phyloP scores from a whole-genome alignment of 2,329 filamentous ascomycete genomes.

The Zasmidium cellare region DNA sequence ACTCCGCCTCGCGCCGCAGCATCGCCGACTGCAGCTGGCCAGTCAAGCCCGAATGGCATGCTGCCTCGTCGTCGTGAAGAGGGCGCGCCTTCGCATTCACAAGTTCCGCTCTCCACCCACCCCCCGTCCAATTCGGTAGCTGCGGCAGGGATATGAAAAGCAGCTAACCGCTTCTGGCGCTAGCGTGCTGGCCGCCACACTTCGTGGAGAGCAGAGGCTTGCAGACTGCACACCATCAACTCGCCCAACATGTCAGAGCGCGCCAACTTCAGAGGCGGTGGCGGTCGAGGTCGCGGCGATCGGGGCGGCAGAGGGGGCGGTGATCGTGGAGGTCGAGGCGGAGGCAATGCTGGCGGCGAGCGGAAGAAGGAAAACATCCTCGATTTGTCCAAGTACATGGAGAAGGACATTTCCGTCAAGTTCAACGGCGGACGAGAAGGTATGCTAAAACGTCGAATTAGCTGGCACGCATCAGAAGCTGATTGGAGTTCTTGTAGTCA shows the following conservation, averaged over 20 bases:
- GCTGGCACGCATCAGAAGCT: background rate
- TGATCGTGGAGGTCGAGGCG: constrained; percentile 29
- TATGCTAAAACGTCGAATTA: constrained; percentile 38
- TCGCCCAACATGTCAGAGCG: constrained; percentile 54
- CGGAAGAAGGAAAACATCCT: constrained; percentile 98
- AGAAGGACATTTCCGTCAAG: constrained; percentile 92
- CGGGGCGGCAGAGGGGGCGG: constrained; percentile 42
- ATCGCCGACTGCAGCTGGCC: no score
- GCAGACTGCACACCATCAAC: constrained; percentile 10
- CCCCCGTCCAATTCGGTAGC: background rate
- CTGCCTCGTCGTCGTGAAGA: no score
- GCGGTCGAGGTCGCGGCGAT: constrained; percentile 41
- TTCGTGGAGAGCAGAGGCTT: background rate
- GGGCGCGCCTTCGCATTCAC: no score
- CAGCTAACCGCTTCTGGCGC: background rate
- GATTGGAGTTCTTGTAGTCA: constrained; percentile 56
- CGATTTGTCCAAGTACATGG: constrained; percentile 93
- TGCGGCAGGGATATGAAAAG: no score
- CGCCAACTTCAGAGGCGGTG: constrained; percentile 51
- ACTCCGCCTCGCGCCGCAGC: no score
- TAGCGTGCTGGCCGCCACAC: background rate
- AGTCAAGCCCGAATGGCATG: no score
- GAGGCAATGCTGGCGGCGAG: constrained; percentile 28
- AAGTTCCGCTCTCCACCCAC: background rate
- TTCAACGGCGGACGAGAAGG: constrained; percentile 94